Conservation (phyloP, 768 basidiomycete species). For the Leccinum pellstonianum region DNA sequence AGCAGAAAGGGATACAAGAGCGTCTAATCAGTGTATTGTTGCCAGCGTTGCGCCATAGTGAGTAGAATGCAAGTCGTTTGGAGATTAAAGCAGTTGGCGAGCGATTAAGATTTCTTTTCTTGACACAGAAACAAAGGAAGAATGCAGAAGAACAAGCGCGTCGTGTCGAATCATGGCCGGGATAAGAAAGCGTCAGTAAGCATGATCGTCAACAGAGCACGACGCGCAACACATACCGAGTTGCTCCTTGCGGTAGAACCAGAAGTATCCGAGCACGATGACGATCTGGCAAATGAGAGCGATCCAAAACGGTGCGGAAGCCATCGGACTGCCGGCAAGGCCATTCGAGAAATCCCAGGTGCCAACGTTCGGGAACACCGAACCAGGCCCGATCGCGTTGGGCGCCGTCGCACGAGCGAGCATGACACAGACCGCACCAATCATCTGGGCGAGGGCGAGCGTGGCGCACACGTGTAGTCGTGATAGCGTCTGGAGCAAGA, state of each 20-base stretch:
- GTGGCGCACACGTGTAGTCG: constrained; percentile 94
- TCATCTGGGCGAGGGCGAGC: constrained; percentile 84
- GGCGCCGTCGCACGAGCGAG: constrained; percentile 89
- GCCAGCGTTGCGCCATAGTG: neutral
- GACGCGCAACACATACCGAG: constrained; percentile 49
- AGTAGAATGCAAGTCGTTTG: constrained; percentile 4
- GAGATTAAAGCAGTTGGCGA: neutral
- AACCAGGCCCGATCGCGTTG: constrained; percentile 80
- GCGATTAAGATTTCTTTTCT: neutral
- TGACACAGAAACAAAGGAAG: neutral
- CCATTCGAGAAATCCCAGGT: constrained; percentile 86
- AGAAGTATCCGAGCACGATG: constrained; percentile 90
- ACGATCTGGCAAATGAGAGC: constrained; percentile 76
- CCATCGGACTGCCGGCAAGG: constrained; percentile 75
- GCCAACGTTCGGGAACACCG: constrained; percentile 89
- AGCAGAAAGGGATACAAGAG: neutral
- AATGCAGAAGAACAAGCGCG: neutral
- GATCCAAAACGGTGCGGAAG: constrained; percentile 84
- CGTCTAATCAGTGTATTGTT: constrained; percentile 1
- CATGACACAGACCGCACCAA: constrained; percentile 91
- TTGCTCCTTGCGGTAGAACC: constrained; percentile 97
- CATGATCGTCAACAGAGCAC: too few relatives aligned
- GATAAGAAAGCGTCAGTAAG: constrained; percentile 6
- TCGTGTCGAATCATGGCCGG: constrained; percentile 10
- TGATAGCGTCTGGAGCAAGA: constrained; percentile 86